Conservation (phyloP, 768 basidiomycete genomes). For the Lactarius tabidus region DNA sequence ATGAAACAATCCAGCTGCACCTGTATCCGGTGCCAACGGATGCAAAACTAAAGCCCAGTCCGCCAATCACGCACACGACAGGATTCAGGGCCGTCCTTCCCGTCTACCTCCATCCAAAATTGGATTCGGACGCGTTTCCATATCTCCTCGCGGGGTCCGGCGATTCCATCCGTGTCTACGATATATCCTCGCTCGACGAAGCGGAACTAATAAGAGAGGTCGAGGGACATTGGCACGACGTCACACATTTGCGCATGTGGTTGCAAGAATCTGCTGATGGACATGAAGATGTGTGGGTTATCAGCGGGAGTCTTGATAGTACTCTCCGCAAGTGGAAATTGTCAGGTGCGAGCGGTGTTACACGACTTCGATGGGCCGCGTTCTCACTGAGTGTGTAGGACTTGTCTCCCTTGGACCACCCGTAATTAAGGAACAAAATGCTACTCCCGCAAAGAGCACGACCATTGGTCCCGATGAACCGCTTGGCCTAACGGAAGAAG, state of each 20-base stretch:
- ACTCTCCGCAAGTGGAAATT: slow-evolving; percentile 86
- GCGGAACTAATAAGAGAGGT: slow-evolving; percentile 68
- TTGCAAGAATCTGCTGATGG: slow-evolving; percentile 47
- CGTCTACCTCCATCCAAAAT: slow-evolving; percentile 49
- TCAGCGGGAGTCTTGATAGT: slow-evolving; percentile 81
- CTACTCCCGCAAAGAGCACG: neutral
- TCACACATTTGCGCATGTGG: slow-evolving; percentile 75
- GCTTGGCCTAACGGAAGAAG: slow-evolving; percentile 71
- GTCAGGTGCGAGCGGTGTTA: slow-evolving; percentile 39
- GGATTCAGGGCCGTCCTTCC: slow-evolving; percentile 75
- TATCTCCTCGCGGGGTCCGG: slow-evolving; percentile 81
- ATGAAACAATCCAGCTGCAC: slow-evolving; percentile 73
- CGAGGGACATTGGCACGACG: slow-evolving; percentile 90
- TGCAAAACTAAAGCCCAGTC: slow-evolving; percentile 37
- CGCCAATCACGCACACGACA: slow-evolving; percentile 53
- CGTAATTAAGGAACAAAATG: neutral
- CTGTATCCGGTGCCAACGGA: slow-evolving; percentile 37
- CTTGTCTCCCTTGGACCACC: slow-evolving; percentile 4
- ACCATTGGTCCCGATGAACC: slow-evolving; percentile 22
- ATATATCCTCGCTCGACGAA: slow-evolving; percentile 63
- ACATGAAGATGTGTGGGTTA: slow-evolving; percentile 71
- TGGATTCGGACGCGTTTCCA: slow-evolving; percentile 47
- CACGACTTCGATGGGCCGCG: neutral
- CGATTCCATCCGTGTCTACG: slow-evolving; percentile 77
- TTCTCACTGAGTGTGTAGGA: slow-evolving; percentile 4